Percentiles rank a stretch among this genome's conserved stretches.
Evolutionary conservation across 2,329 filamentous ascomycete genomes (phyloP).

Genomic region (Corniculantispora saksenae): DNA sequence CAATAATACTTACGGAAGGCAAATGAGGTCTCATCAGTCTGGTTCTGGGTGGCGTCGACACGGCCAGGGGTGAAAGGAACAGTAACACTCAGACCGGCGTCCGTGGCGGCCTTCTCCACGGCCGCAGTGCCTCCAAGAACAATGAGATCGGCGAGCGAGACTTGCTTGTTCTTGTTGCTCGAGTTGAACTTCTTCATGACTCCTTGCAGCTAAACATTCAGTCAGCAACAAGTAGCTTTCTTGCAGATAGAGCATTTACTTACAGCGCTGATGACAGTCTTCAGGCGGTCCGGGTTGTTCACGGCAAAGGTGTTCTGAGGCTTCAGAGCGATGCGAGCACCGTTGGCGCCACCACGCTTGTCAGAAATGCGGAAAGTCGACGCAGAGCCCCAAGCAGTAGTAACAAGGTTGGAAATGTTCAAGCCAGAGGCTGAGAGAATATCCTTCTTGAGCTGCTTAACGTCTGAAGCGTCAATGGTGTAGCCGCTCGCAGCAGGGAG

Average conservation of each 20-base stretch:
- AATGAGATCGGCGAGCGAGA: constrained; percentile 76
- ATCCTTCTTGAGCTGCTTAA: constrained; percentile 66
- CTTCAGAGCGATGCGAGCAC: constrained; percentile 72
- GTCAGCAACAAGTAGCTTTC: not conserved
- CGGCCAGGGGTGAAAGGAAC: constrained; percentile 76
- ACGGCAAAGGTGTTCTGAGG: constrained; percentile 72
- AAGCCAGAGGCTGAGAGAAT: constrained; percentile 62
- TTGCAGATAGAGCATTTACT: constrained; percentile 48
- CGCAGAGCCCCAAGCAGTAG: constrained; percentile 68
- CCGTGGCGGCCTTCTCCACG: constrained; percentile 67
- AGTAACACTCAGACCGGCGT: constrained; percentile 47
- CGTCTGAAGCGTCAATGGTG: constrained; percentile 61
- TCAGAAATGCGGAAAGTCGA: constrained; percentile 74
- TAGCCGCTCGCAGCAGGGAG: constrained; percentile 60
- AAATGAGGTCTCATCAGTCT: constrained; percentile 69
- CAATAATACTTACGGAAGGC: constrained; percentile 40
- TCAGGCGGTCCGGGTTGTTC: constrained; percentile 71
- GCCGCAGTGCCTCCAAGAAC: constrained; percentile 72
- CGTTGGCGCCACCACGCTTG: constrained; percentile 82
- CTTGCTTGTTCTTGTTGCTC: constrained; percentile 62
- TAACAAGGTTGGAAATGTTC: constrained; percentile 61
- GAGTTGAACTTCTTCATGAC: constrained; percentile 31
- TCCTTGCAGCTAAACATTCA: constrained; percentile 4
- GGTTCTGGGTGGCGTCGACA: constrained; percentile 68
- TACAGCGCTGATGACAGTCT: constrained; percentile 61